phyloP scores from a whole-genome alignment of 495 filamentous ascomycete species.

The Penicillium robsamsonii region DNA sequence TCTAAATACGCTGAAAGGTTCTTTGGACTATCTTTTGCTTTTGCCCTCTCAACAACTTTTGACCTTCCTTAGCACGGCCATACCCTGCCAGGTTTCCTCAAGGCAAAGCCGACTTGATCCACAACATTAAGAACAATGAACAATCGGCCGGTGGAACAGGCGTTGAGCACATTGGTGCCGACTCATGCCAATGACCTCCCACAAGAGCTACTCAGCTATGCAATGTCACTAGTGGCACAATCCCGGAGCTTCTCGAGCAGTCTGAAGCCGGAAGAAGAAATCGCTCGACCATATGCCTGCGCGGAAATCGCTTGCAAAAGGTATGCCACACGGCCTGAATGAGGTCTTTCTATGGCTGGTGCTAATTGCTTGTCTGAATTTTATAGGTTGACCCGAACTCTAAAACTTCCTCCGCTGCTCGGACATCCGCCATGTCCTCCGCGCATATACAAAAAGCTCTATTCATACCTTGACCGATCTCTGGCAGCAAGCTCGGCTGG shows the following conservation, averaged over 20 bases:
- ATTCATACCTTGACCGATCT: constrained; percentile 72
- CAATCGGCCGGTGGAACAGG: constrained; percentile 70
- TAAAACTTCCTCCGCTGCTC: constrained; percentile 80
- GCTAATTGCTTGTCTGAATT: constrained; percentile 10
- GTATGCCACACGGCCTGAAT: constrained; percentile 34
- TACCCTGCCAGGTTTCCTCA: neutral
- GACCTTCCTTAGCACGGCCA: neutral
- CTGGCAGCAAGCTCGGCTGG: constrained; percentile 47
- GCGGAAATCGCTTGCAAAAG: constrained; percentile 89
- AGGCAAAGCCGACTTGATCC: neutral
- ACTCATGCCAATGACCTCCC: constrained; percentile 72
- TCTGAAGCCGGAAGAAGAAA: constrained; percentile 85
- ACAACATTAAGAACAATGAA: constrained; percentile 35
- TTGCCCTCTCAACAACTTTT: no score
- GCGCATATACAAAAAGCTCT: constrained; percentile 79
- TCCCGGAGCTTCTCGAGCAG: constrained; percentile 76
- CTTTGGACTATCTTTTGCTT: neutral
- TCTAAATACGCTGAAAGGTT: no score
- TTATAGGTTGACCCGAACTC: constrained; percentile 69
- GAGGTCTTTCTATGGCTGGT: neutral
- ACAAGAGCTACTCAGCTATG: constrained; percentile 68
- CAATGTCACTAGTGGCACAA: constrained; percentile 79
- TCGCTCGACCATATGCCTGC: constrained; percentile 82
- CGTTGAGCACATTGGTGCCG: constrained; percentile 73
- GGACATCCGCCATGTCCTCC: constrained; percentile 81